Evolutionary conservation across 2,329 filamentous ascomycete genomes (phyloP).

Genomic region (Colletotrichum liriopes): DNA sequence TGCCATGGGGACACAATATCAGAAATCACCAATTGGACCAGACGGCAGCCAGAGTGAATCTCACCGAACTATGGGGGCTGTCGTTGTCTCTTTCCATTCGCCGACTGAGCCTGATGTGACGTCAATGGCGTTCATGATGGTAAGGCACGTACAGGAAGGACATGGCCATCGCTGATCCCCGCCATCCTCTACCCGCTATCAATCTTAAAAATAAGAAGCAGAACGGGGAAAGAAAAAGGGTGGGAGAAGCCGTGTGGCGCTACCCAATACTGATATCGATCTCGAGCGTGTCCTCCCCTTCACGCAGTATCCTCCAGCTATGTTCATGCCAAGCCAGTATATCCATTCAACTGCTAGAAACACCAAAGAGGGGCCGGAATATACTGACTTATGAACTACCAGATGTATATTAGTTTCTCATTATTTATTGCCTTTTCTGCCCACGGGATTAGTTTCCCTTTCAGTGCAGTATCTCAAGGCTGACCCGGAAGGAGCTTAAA

Average conservation of each 20-base stretch:
- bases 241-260: not conserved
- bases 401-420: not conserved
- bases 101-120: conserved; percentile 16
- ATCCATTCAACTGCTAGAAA: not conserved
- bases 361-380: not conserved
- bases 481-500: not conserved
- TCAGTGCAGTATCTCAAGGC: not conserved
- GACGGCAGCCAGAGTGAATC: not conserved
- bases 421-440: too few relatives aligned
- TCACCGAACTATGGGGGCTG: not conserved
- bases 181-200: conserved; percentile 1
- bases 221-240: not conserved
- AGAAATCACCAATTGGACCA: not conserved
- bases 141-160: not conserved
- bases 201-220: too few relatives aligned
- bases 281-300: not conserved
- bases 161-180: conserved; percentile 20
- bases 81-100: not conserved
- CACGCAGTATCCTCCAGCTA: not conserved
- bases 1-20: not conserved
- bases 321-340: too few relatives aligned
- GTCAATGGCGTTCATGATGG: conserved; percentile 16
- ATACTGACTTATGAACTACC: not conserved
- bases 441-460: not conserved
- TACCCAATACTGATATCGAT: not conserved